Evolutionary conservation across 2,329 filamentous ascomycete genomes (phyloP).

Genomic region (Fusarium hostae): DNA sequence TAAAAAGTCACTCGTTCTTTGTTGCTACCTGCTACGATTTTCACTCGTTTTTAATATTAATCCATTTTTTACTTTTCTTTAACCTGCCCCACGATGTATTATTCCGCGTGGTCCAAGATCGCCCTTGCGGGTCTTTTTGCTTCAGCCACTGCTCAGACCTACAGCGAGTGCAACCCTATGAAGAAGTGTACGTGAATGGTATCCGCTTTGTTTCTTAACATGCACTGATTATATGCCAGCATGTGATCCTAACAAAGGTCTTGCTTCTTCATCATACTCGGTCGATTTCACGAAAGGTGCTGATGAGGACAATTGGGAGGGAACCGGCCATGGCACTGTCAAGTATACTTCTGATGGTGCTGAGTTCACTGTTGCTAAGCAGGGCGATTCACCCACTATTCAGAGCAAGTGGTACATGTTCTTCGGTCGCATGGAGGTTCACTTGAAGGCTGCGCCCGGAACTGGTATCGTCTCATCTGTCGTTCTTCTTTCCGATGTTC

Average conservation of each 20-base stretch:
- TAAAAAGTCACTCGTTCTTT: constrained; percentile 12
- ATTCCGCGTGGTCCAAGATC: constrained; percentile 4
- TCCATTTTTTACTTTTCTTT: neutral
- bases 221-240: constrained; percentile 2
- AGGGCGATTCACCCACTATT: constrained; percentile 69
- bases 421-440: constrained; percentile 79
- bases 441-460: constrained; percentile 76
- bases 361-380: constrained; percentile 65
- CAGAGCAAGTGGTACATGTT: constrained; percentile 82
- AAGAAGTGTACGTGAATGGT: constrained; percentile 21
- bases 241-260: constrained; percentile 24
- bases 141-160: constrained; percentile 29
- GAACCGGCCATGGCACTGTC: constrained; percentile 30
- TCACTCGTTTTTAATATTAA: constrained; percentile 10
- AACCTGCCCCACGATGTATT: constrained; percentile 8
- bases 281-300: constrained; percentile 37
- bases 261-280: constrained; percentile 30
- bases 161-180: constrained; percentile 37
- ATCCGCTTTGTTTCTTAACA: neutral
- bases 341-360: constrained; percentile 34
- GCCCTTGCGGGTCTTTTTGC: constrained; percentile 26
- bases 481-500: constrained; percentile 78
- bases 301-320: constrained; percentile 37
- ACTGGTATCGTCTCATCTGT: constrained; percentile 80
- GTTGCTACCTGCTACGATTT: neutral